Evolutionary conservation across 2,329 filamentous ascomycete genomes (phyloP), one percentile per base, ranked within the genome.

Genomic region (Neoascochyta sp.): DNA sequence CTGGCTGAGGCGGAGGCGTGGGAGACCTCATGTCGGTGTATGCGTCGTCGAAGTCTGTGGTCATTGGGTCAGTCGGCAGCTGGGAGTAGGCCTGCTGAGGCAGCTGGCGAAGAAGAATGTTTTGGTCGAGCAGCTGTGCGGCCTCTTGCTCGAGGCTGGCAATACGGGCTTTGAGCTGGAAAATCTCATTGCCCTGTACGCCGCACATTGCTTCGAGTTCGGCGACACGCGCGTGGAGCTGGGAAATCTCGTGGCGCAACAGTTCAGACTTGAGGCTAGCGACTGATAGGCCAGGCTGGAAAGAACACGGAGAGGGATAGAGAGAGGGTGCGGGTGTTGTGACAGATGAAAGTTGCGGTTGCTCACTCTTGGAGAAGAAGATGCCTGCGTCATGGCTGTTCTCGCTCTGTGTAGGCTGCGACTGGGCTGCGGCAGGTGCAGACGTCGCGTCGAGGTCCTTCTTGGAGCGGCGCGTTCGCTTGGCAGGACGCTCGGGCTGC

Each of bases 351-450:
- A 39, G 16, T 14, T 18, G 16, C 19, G 20, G 31, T n/a, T n/a
- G n/a, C 48, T 42, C 36, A 52, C 48, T 41, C 26, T 46, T 34
- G 4, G 41, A 35, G 27, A 49, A 52, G 37, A 51, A 52, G 16
- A 44, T 24, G 11, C 43, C 41, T 16, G 32, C 37, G 10, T 50
- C 39, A 9, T 43, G 43, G 7, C 41, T 32, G 14, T 46, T 41
- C 22, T 45, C 32, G 14, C 41, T 38, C 13, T 41, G 29, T 5
- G 23, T 25, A 15, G 41, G 27, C 21, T 26, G 29, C 16, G 35
- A 19, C 20, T 30, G 29, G 16, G 32, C 19, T 23, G 28, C 16
- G 16, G 28, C 23, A 26, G 29, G 22, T 4, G 28, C 16, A 9
- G 34, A 18, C 19, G 36, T 28, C 18, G 32, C 19, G n/a, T n/a